These are phyloP conservation scores for Saprolegnia parasitica DNA, from an alignment of 352 stramenopile genomes.

Conservation along the genomic window DNA sequence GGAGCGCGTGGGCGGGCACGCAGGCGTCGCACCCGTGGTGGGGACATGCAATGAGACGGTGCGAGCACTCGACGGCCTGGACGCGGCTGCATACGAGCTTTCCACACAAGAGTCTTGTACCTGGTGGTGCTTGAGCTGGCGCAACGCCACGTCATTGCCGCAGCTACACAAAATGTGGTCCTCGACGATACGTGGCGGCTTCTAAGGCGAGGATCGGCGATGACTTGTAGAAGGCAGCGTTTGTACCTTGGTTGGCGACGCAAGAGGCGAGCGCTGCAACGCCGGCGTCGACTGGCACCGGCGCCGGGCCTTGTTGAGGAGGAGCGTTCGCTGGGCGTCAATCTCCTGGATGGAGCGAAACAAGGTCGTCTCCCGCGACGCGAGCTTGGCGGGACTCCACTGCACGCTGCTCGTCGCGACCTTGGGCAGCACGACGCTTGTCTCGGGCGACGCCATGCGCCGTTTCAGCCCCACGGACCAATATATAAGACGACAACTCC, in stretches of 20 bases:
- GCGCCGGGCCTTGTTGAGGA: constrained; percentile 24
- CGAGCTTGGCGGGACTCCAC: not conserved
- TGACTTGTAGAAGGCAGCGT: too few species aligned
- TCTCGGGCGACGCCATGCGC: too few species aligned
- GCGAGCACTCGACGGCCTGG: constrained; percentile 37
- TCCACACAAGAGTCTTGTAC: not conserved
- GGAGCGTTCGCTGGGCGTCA: constrained; percentile 12
- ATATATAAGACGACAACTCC: too few species aligned
- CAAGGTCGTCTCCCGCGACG: not conserved
- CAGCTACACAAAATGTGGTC: constrained; percentile 49
- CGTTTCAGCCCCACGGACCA: too few species aligned
- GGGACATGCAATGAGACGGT: constrained; percentile 41
- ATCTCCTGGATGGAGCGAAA: constrained; percentile 16
- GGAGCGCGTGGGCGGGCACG: constrained; percentile 36
- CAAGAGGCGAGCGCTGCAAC: not conserved
- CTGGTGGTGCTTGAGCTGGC: constrained; percentile 38
- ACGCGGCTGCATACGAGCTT: not conserved
- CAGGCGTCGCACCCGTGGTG: constrained; percentile 40
- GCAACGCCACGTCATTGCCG: constrained; percentile 43
- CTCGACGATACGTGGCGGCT: constrained; percentile 3
- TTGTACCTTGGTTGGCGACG: not conserved
- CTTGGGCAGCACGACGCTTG: not conserved
- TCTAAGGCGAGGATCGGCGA: not conserved
- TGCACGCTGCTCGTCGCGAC: not conserved
- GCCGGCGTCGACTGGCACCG: constrained; percentile 22